phyloP scores from a whole-genome alignment of 2,329 filamentous ascomycete species.

The Aspergillus ochraceoroseus region DNA sequence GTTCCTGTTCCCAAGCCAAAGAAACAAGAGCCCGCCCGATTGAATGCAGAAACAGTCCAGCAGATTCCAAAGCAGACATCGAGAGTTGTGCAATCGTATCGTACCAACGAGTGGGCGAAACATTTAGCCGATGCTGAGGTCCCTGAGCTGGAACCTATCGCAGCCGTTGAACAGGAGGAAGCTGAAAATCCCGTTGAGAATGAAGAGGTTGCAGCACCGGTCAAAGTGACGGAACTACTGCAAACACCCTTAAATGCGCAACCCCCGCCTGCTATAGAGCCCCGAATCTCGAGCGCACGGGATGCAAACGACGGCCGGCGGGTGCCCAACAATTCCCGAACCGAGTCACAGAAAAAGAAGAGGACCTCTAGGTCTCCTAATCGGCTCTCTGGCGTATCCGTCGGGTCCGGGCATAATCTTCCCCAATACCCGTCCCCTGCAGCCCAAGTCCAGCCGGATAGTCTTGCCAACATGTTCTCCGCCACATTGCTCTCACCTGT shows the following conservation, averaged over 20 bases:
- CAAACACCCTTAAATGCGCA: conserved; percentile 56
- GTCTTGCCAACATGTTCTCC: conserved; percentile 12
- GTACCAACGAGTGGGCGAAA: conserved; percentile 96
- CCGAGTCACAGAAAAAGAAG: conserved; percentile 12
- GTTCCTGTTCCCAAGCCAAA: too few species aligned
- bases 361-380: conserved; percentile 11
- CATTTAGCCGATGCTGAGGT: conserved; percentile 72
- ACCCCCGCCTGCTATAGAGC: conserved; percentile 37
- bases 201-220: conserved; percentile 55
- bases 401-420: conserved; percentile 5
- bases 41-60: conserved; percentile 43
- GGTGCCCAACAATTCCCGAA: conserved; percentile 15
- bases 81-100: conserved; percentile 71
- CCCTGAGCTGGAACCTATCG: conserved; percentile 56
- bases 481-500: conserved; percentile 23
- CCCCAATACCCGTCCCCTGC: conserved; percentile 5
- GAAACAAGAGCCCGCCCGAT: conserved; percentile 22
- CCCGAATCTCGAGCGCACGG: conserved; percentile 13
- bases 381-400: conserved; percentile 8
- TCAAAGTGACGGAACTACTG: conserved; percentile 61
- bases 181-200: conserved; percentile 28
- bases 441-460: conserved; percentile 9
- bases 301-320: conserved; percentile 19
- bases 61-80: conserved; percentile 67
- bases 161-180: conserved; percentile 34